A percentile compares a stretch with the other conserved stretches of the same genome.
phyloP scores from a whole-genome alignment of 2,329 filamentous ascomycete species.

The Claviceps spartinae region DNA sequence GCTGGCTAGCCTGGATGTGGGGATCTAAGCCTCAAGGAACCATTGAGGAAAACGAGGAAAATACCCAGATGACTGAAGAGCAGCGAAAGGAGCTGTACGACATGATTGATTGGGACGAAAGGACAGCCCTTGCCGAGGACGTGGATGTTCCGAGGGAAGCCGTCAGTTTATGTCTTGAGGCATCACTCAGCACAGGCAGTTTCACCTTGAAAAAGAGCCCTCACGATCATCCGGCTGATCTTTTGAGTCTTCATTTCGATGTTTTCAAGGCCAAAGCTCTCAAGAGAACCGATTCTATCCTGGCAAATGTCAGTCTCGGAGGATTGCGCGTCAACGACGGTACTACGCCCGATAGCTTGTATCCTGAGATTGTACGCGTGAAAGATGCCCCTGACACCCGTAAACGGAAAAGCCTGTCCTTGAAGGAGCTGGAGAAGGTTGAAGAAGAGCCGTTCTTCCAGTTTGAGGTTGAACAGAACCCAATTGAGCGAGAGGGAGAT shows the following conservation, averaged over 20 bases:
- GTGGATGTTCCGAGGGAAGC: constrained; percentile 85
- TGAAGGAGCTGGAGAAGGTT: constrained; percentile 38
- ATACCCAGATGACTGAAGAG: constrained; percentile 83
- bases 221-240: constrained; percentile 51
- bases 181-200: constrained; percentile 86
- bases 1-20: constrained; percentile 90
- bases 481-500: constrained; percentile 82
- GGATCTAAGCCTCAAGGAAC: constrained; percentile 54
- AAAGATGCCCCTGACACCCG: constrained; percentile 60
- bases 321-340: constrained; percentile 92
- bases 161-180: constrained; percentile 83
- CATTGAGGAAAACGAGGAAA: constrained; percentile 51
- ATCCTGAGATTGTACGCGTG: constrained; percentile 88
- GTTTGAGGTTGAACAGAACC: constrained; percentile 86
- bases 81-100: constrained; percentile 94
- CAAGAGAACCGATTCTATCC: constrained; percentile 79
- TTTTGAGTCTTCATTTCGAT: constrained; percentile 87
- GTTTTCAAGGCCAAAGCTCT: constrained; percentile 83
- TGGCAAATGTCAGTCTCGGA: constrained; percentile 79
- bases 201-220: constrained; percentile 77
- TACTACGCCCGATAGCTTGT: constrained; percentile 80
- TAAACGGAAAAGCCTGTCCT: constrained; percentile 34
- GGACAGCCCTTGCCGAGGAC: constrained; percentile 72
- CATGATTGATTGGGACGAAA: constrained; percentile 97
- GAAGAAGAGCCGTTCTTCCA: constrained; percentile 74